These are phyloP conservation scores for Rhodotorula graminis DNA, from an alignment of 768 basidiomycete genomes.

Conservation along the genomic window DNA sequence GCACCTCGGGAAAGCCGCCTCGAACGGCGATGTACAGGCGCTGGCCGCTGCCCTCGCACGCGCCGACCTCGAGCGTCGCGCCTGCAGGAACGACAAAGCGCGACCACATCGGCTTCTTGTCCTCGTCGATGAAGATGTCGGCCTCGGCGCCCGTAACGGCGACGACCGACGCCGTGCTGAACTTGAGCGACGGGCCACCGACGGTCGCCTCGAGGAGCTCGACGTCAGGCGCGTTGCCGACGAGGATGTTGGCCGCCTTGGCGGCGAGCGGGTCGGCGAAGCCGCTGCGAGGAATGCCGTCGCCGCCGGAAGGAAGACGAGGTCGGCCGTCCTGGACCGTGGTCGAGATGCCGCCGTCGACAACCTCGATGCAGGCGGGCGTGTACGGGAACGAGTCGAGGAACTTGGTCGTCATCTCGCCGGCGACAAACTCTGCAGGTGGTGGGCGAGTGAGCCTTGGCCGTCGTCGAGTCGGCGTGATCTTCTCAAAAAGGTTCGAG, in stretches of 20 bases:
- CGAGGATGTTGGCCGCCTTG: constrained; percentile 58
- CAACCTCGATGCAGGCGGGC: constrained; percentile 54
- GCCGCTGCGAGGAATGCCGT: constrained; percentile 62
- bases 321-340: constrained; percentile 61
- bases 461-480: too few relatives aligned
- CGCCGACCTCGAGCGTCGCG: constrained; percentile 52
- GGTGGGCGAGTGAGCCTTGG: neutral
- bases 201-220: constrained; percentile 58
- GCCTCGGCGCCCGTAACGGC: constrained; percentile 58
- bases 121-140: constrained; percentile 51
- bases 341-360: constrained; percentile 57
- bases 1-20: constrained; percentile 58
- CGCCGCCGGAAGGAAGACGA: constrained; percentile 50
- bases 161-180: constrained; percentile 54
- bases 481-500: too few relatives aligned
- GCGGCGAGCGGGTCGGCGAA: constrained; percentile 63
- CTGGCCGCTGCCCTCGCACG: constrained; percentile 50
- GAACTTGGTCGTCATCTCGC: constrained; percentile 55
- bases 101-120: constrained; percentile 53
- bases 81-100: constrained; percentile 53
- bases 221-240: constrained; percentile 53
- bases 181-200: constrained; percentile 53
- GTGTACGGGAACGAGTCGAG: constrained; percentile 52
- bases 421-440: constrained; percentile 48
- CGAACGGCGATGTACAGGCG: constrained; percentile 57